A percentile compares a stretch with the other conserved stretches of the same genome.
These are phyloP conservation scores for Scheffersomyces spartinae DNA, from an alignment of 805 yeast genomes.

Conservation along the genomic window DNA sequence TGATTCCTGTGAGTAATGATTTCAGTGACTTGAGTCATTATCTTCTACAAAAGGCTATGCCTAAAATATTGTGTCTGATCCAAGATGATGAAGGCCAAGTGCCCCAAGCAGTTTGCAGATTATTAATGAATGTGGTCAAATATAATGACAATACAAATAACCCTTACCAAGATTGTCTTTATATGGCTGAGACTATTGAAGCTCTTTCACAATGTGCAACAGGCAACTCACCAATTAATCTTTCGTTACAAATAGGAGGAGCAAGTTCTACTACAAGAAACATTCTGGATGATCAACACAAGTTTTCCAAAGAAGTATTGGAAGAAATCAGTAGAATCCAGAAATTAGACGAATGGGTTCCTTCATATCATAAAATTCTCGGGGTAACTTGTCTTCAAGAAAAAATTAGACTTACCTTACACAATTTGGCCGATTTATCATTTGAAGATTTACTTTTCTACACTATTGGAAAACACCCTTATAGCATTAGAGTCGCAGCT, in stretches of 20 bases:
- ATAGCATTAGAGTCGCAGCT: conserved; percentile 53
- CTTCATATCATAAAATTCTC: conserved; percentile 52
- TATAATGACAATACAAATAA: conserved; percentile 83
- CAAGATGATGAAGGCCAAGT: conserved; percentile 52
- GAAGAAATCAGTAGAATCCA: conserved; percentile 64
- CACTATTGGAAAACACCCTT: conserved; percentile 34
- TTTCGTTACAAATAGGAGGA: too few species aligned
- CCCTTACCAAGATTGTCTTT: conserved; percentile 61
- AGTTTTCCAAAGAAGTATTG: conserved; percentile 20
- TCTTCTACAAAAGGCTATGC: conserved; percentile 60
- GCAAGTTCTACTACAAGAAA: too few species aligned
- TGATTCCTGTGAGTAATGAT: conserved; percentile 70
- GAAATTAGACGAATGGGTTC: conserved; percentile 78
- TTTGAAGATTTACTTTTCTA: conserved; percentile 44
- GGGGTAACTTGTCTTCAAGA: conserved; percentile 46
- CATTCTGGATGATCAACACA: too few species aligned
- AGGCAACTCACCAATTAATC: too few species aligned
- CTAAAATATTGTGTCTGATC: conserved; percentile 47
- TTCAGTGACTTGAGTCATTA: conserved; percentile 62
- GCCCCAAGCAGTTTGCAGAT: conserved; percentile 43
- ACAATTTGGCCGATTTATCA: conserved; percentile 40
- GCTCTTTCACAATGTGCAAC: conserved; percentile 42
- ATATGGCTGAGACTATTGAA: conserved; percentile 45
- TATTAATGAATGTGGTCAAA: conserved; percentile 60
- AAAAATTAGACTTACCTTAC: conserved; percentile 46